Evolutionary conservation across 352 stramenopile species (phyloP).

Genomic region (Phytophthora parvispora): DNA sequence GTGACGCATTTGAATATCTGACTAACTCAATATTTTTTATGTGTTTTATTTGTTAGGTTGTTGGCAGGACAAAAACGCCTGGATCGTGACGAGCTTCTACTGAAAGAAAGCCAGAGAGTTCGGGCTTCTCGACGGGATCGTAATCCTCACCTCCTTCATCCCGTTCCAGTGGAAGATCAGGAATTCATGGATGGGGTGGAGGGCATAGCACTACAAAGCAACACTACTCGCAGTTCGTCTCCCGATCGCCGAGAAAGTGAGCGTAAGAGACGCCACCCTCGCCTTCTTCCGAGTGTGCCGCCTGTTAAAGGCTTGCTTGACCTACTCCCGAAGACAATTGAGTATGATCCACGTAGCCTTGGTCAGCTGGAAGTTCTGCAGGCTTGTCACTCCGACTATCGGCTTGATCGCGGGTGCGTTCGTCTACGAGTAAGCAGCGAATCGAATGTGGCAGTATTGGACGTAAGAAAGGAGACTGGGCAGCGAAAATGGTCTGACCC

Average conservation of each 20-base stretch:
- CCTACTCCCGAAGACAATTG: conserved; percentile 78
- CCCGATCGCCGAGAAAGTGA: conserved; percentile 43
- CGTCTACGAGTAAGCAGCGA: conserved; percentile 80
- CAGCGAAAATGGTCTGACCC: conserved; percentile 83
- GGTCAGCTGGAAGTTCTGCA: conserved; percentile 85
- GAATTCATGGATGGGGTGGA: conserved; percentile 10
- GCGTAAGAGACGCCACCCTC: conserved; percentile 66
- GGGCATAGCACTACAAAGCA: conserved; percentile 2
- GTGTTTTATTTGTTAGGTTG: conserved; percentile 39
- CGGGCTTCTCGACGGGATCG: conserved; percentile 41
- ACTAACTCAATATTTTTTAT: conserved; percentile 9
- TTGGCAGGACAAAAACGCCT: conserved; percentile 82
- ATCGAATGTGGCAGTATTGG: conserved; percentile 32
- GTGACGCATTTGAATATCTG: not conserved
- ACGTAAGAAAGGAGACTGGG: conserved; percentile 49
- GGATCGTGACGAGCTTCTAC: conserved; percentile 79
- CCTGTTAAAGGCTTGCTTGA: conserved; percentile 87
- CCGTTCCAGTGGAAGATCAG: conserved; percentile 29
- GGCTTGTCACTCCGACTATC: conserved; percentile 83
- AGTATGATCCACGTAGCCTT: conserved; percentile 60
- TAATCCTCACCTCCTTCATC: conserved; percentile 74
- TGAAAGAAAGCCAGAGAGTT: conserved; percentile 70
- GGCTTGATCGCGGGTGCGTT: conserved; percentile 71
- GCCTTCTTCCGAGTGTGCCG: conserved; percentile 82
- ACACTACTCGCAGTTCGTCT: conserved; percentile 7